Evolutionary conservation across 306 rosid genomes (phyloP).

Genomic region (Canavalia gladiata): DNA sequence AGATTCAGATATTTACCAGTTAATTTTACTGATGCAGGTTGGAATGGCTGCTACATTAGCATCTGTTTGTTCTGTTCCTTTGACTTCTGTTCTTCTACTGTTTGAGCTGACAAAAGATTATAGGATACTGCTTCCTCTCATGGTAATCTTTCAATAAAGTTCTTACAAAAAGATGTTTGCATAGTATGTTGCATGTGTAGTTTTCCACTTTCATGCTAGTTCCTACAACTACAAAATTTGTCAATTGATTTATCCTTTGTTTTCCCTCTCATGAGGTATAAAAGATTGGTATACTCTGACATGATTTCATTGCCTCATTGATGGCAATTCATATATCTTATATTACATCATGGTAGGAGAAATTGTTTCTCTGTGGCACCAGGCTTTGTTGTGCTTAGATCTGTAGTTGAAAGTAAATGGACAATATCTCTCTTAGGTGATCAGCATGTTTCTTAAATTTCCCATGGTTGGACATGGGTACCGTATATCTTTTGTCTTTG

Average conservation of each 20-base stretch:
- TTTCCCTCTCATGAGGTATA: neutral
- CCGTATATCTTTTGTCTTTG: conserved; percentile 13
- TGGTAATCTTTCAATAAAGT: conserved; percentile 69
- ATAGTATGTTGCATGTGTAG: conserved; percentile 18
- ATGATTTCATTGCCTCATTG: conserved; percentile 19
- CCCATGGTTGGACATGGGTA: conserved; percentile 3
- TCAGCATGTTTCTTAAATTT: conserved; percentile 9
- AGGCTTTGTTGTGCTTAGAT: conserved; percentile 1
- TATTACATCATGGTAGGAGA: conserved; percentile 6
- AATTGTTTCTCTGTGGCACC: neutral
- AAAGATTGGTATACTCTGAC: neutral
- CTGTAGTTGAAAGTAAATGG: conserved; percentile 14
- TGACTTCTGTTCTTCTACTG: conserved; percentile 97
- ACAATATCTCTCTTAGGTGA: neutral
- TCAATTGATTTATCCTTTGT: conserved; percentile 21
- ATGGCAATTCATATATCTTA: neutral
- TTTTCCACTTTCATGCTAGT: conserved; percentile 32
- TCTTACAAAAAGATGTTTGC: neutral
- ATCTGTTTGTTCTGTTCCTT: conserved; percentile 95
- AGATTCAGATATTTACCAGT: conserved; percentile 40
- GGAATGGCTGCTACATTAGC: conserved; percentile 99
- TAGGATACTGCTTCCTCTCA: conserved; percentile 96
- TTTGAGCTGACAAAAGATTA: conserved; percentile 99
- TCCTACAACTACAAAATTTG: conserved; percentile 32
- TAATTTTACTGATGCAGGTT: conserved; percentile 66